Evolutionary conservation across 768 basidiomycete species (phyloP), one percentile per base, ranked within the genome.

Genomic region (Tephrocybe sp.): DNA sequence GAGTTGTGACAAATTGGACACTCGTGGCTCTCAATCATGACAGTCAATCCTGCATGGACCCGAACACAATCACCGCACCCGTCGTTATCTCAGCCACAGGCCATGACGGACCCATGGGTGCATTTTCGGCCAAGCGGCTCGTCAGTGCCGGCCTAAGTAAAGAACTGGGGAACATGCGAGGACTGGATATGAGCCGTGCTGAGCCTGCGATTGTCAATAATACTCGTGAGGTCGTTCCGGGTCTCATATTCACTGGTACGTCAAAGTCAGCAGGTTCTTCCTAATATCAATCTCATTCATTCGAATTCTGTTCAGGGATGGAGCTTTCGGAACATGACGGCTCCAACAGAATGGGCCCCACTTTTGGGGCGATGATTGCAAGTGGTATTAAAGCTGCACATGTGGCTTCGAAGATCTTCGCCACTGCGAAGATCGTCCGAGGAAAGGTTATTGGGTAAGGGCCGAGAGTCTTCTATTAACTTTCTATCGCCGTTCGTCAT

Each of bases 291-390:
- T 30, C 24, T 44, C 19, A 52, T 48, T 27, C 18, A 32, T 27
- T 9, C n/a, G 13, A 16, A 57, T n/a, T 45, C 36, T 42, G 30
- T 37, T 27, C 49, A 83, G 87, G 88, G 13, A 92, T 89, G 88
- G 88, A 92, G 66, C 72, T 92, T 43, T 84, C 84, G 7, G 87
- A 89, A 64, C 84, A 89, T 61, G 87, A 89, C 63, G 88, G 88
- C 12, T 80, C 80, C 21, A 86, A 87, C 71, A 76, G 88, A 22
- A 86, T 87, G 84, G 82, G 82, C 5, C 87, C 87, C 5, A 88
- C 87, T 3, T 90, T 89, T 55, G 88, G 86, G 19, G 86, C 83
- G 0, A 90, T 90, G 87, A 83, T 89, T 69, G 83, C 73, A 6
- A 86, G 83, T 62, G 87, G 88, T 5, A 78, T 86, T 64, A 86